phyloP scores from a whole-genome alignment of 2,329 filamentous ascomycete species.

The Clonostachys sp. region DNA sequence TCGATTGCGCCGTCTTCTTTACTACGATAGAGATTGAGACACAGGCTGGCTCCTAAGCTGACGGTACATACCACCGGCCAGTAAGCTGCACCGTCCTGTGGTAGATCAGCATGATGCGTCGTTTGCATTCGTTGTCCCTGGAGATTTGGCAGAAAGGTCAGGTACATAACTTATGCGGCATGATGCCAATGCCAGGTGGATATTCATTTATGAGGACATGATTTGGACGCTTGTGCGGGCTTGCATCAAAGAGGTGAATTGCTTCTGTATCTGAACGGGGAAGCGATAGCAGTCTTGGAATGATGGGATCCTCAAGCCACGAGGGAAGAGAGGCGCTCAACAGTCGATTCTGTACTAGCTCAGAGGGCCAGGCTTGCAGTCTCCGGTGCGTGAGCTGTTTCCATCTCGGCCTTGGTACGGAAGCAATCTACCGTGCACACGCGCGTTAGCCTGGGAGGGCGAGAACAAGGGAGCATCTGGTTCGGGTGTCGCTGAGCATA shows the following conservation, averaged over 20 bases:
- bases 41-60: constrained; percentile 73
- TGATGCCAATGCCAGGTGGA: constrained; percentile 82
- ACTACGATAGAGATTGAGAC: constrained; percentile 70
- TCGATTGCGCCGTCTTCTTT: constrained; percentile 56
- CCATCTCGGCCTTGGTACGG: constrained; percentile 74
- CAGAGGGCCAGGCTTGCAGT: constrained; percentile 85
- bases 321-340: constrained; percentile 68
- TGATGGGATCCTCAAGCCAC: constrained; percentile 70
- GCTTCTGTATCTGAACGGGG: constrained; percentile 22
- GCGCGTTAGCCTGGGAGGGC: constrained; percentile 2
- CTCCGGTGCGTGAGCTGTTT: constrained; percentile 83
- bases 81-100: constrained; percentile 76
- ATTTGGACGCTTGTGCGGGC: constrained; percentile 75
- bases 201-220: constrained; percentile 96
- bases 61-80: constrained; percentile 86
- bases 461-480: background rate
- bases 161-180: constrained; percentile 72
- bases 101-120: constrained; percentile 21
- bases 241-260: constrained; percentile 48
- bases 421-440: constrained; percentile 38
- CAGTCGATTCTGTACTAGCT: constrained; percentile 73
- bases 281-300: constrained; percentile 55
- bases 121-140: background rate
- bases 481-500: constrained; percentile 19
- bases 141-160: constrained; percentile 5